Evolutionary conservation across 495 filamentous ascomycete genomes (phyloP).

Genomic region (Schizothecium vesticola): DNA sequence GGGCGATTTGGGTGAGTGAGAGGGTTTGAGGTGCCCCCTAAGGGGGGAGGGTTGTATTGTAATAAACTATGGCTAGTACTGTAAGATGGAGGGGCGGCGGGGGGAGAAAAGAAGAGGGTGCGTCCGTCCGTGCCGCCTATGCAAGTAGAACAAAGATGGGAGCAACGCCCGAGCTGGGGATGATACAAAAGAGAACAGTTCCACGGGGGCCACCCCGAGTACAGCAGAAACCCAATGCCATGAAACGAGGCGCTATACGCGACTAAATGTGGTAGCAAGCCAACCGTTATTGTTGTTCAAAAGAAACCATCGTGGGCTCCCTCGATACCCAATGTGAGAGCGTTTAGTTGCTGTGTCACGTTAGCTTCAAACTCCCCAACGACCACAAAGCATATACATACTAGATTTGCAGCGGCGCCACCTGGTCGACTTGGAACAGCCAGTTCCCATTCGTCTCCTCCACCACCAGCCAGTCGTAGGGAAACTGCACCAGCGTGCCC

Average conservation of each 20-base stretch:
- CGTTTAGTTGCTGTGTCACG: conserved; percentile 12
- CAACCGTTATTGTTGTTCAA: neutral
- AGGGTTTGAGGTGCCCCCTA: conserved; percentile 52
- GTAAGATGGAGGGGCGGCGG: neutral
- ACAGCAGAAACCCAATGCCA: neutral
- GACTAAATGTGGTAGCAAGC: neutral
- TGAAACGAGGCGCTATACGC: neutral
- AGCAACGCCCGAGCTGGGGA: neutral
- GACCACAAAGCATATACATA: conserved; percentile 44
- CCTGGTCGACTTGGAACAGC: conserved; percentile 92
- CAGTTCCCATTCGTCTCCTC: conserved; percentile 93
- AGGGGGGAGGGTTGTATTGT: neutral
- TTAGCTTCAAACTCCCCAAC: neutral
- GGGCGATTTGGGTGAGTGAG: conserved; percentile 92
- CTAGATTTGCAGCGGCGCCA: conserved; percentile 97
- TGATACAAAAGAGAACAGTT: neutral
- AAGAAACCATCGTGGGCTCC: neutral
- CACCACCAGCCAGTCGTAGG: conserved; percentile 87
- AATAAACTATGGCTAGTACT: neutral
- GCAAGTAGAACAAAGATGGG: neutral
- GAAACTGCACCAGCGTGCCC: conserved; percentile 84
- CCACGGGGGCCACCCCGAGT: neutral
- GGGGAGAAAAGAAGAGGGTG: neutral
- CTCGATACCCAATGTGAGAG: neutral
- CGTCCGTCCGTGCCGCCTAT: neutral